These are phyloP conservation scores for Plectosphaerella plurivora DNA, from an alignment of 2,329 filamentous ascomycete genomes.

Conservation along the genomic window DNA sequence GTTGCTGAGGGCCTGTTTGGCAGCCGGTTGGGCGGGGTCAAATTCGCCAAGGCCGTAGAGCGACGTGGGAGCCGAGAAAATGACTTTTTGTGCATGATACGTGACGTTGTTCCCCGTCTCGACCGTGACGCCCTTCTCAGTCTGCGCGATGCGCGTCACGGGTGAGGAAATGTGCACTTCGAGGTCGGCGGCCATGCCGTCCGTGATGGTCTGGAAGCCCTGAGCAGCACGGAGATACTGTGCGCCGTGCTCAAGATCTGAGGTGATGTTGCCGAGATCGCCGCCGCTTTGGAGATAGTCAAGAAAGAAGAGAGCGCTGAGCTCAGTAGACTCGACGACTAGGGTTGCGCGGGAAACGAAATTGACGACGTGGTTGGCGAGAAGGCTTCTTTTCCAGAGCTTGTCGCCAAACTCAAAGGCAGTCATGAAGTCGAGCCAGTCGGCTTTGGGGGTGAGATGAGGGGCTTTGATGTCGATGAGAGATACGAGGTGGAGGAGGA, in stretches of 20 bases:
- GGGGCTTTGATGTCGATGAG: slow-evolving; percentile 13
- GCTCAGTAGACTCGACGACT: slow-evolving; percentile 12
- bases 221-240: slow-evolving; percentile 7
- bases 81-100: neutral
- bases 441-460: neutral
- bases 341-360: slow-evolving; percentile 19
- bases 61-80: neutral
- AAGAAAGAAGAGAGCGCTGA: slow-evolving; percentile 16
- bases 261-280: slow-evolving; percentile 11
- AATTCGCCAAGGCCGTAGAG: neutral
- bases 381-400: neutral
- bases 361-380: slow-evolving; percentile 7
- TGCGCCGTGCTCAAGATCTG: slow-evolving; percentile 1
- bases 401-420: slow-evolving; percentile 2
- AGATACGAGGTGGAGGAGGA: slow-evolving; percentile 13
- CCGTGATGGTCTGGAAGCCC: neutral
- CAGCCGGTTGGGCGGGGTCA: neutral
- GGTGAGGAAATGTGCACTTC: neutral
- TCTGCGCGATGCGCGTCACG: neutral
- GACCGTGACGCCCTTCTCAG: neutral
- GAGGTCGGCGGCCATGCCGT: neutral
- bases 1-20: neutral
- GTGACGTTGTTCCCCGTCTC: neutral
- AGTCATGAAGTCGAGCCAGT: slow-evolving; percentile 1
- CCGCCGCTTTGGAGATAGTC: slow-evolving; percentile 16